Percentiles rank a stretch among this genome's conserved stretches.
phyloP scores from a whole-genome alignment of 331 rosid genomes.

The Ulmus americana region DNA sequence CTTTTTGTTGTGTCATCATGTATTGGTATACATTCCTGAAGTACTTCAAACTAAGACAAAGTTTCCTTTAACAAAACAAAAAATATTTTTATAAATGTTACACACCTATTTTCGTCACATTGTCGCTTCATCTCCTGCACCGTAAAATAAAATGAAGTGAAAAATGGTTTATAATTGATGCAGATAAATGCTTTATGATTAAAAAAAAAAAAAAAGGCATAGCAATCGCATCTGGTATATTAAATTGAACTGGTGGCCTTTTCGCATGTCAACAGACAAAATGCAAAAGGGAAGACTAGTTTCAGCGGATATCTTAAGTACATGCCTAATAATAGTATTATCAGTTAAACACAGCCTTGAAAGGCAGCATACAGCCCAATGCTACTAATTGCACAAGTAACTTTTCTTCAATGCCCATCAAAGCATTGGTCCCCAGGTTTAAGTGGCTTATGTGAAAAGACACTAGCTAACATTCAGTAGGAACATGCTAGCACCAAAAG shows the following conservation, averaged over 20 bases:
- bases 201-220: neutral
- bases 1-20: slow-evolving; percentile 73
- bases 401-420: no score
- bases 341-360: no score
- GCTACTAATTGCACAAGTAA: no score
- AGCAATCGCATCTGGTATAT: slow-evolving; percentile 12
- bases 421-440: no score
- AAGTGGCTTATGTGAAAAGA: no score
- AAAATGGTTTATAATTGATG: slow-evolving; percentile 21
- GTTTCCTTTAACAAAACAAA: slow-evolving; percentile 13
- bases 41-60: slow-evolving; percentile 36
- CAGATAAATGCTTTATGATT: neutral
- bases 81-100: slow-evolving; percentile 14
- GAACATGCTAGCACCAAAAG: no score
- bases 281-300: neutral
- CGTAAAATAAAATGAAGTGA: slow-evolving; percentile 22
- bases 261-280: slow-evolving; percentile 4
- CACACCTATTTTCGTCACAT: slow-evolving; percentile 77
- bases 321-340: no score
- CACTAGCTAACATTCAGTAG: no score
- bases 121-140: slow-evolving; percentile 95
- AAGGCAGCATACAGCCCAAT: no score
- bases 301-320: no score
- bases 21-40: slow-evolving; percentile 70
- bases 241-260: neutral